Evolutionary conservation across 1,139 yeast species (phyloP).

Genomic region (Blastobotrys apis): DNA sequence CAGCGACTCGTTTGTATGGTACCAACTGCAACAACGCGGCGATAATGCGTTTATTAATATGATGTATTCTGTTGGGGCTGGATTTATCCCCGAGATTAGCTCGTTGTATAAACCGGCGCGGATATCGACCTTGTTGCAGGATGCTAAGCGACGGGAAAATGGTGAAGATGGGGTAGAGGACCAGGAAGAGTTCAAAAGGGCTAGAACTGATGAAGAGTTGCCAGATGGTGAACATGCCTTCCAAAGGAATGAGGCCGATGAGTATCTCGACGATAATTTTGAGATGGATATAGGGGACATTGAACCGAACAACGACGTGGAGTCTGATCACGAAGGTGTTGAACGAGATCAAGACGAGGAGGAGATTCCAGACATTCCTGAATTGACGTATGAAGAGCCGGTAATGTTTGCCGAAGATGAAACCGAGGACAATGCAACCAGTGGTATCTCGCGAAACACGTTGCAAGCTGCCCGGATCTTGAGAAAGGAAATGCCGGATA

Average conservation of each 20-base stretch:
- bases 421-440: slow-evolving; percentile 3
- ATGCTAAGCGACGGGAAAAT: background rate
- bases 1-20: slow-evolving; percentile 6
- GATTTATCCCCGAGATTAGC: background rate
- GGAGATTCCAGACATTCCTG: background rate
- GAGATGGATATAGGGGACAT: slow-evolving; percentile 1
- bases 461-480: slow-evolving; percentile 53
- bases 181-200: slow-evolving; percentile 10
- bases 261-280: background rate
- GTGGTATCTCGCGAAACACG: slow-evolving; percentile 45
- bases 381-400: slow-evolving; percentile 9
- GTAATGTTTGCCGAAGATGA: slow-evolving; percentile 13
- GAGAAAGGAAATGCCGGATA: slow-evolving; percentile 36
- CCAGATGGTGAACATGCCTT: slow-evolving; percentile 17
- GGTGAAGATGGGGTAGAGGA: slow-evolving; percentile 11
- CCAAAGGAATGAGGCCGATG: background rate
- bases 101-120: background rate
- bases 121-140: background rate
- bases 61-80: slow-evolving; percentile 2
- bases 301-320: background rate
- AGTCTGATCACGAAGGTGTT: slow-evolving; percentile 8
- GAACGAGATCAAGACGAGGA: slow-evolving; percentile 11
- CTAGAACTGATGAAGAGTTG: slow-evolving; percentile 14
- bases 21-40: slow-evolving; percentile 4
- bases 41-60: slow-evolving; percentile 2